phyloP scores from a whole-genome alignment of 2,329 filamentous ascomycete species.

The Tetracladium maxilliforme region DNA sequence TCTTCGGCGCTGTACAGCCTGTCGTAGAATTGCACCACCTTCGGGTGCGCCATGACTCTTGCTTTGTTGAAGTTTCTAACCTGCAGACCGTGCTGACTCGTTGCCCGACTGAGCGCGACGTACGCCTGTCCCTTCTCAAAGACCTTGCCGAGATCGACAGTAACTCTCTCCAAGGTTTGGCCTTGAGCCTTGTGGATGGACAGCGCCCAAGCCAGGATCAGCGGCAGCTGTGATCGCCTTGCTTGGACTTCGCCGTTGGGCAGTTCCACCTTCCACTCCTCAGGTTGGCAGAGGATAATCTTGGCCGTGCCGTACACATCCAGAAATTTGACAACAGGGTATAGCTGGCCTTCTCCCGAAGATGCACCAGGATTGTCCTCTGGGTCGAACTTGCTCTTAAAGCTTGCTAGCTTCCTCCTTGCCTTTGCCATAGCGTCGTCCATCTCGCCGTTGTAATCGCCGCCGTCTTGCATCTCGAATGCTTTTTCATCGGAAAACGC shows the following conservation, averaged over 20 bases:
- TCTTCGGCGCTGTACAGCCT: conserved; percentile 65
- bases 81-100: conserved; percentile 72
- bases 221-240: conserved; percentile 64
- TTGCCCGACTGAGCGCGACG: conserved; percentile 87
- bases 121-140: conserved; percentile 98
- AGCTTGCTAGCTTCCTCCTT: conserved; percentile 42
- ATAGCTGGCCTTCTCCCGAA: conserved; percentile 39
- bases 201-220: conserved; percentile 92
- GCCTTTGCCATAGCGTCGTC: conserved; percentile 23
- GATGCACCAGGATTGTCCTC: conserved; percentile 28
- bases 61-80: conserved; percentile 76
- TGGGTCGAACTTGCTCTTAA: conserved; percentile 24
- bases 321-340: conserved; percentile 73
- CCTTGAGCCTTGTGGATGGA: conserved; percentile 98
- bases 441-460: conserved; percentile 28
- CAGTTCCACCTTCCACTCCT: conserved; percentile 95
- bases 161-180: conserved; percentile 77
- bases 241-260: conserved; percentile 90
- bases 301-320: conserved; percentile 64
- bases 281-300: conserved; percentile 67
- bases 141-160: conserved; percentile 80
- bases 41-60: conserved; percentile 89
- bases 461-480: conserved; percentile 36
- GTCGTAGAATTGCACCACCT: conserved; percentile 73
- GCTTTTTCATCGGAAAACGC: conserved; percentile 61